Conservation (phyloP, 441 rosid genomes). For the Erodium trifolium region DNA sequence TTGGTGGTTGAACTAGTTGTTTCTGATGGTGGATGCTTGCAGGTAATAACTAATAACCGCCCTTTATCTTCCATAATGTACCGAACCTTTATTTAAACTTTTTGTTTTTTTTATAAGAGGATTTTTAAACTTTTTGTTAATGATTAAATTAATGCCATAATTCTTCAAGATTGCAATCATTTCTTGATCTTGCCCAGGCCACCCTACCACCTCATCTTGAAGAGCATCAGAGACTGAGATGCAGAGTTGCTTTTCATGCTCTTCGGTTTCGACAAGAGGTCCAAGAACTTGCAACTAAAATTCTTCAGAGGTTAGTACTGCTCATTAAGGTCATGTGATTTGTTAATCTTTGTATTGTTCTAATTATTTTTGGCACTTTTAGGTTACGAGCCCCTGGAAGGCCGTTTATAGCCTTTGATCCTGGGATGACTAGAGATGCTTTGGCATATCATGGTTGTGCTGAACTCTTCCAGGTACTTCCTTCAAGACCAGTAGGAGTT, state of each 20-base stretch:
- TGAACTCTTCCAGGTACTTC: constrained; percentile 94
- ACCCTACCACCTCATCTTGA: constrained; percentile 66
- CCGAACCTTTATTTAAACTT: neutral
- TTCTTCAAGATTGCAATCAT: neutral
- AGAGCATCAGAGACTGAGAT: constrained; percentile 89
- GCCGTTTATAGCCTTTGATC: constrained; percentile 87
- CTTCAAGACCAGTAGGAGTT: constrained; percentile 20
- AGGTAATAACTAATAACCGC: constrained; percentile 31
- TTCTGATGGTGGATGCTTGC: constrained; percentile 87
- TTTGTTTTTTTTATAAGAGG: no score
- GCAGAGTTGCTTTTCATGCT: constrained; percentile 87
- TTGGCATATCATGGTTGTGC: constrained; percentile 97
- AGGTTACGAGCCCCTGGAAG: constrained; percentile 79
- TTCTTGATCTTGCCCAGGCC: constrained; percentile 42
- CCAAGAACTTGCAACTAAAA: constrained; percentile 72
- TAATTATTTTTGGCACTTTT: constrained; percentile 13
- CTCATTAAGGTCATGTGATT: neutral
- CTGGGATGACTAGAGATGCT: constrained; percentile 95
- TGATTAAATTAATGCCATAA: no score
- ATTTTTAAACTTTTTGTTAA: neutral
- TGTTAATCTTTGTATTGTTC: neutral
- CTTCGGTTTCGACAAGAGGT: constrained; percentile 76
- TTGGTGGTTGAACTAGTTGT: constrained; percentile 82
- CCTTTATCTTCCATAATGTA: neutral
- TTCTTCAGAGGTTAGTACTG: constrained; percentile 53